Percentiles rank a stretch among this genome's conserved stretches.
phyloP scores from a whole-genome alignment of 768 basidiomycete genomes.

The Kwoniella pini region DNA sequence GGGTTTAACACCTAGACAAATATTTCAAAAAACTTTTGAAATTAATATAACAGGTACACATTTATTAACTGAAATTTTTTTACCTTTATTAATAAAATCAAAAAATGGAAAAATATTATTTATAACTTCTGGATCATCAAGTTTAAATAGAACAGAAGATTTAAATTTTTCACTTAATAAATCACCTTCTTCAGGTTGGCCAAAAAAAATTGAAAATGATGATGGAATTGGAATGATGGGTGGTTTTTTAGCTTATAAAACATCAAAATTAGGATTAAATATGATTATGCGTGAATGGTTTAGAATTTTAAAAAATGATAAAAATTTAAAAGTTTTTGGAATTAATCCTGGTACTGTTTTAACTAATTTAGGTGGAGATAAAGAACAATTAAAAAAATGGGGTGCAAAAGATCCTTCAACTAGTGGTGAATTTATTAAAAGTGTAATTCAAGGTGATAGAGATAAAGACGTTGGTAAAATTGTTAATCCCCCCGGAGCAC shows the following conservation, averaged over 20 bases:
- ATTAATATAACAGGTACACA: not conserved
- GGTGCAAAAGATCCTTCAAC: conserved; percentile 17
- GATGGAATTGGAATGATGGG: not conserved
- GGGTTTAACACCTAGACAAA: not conserved
- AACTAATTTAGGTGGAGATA: conserved; percentile 18
- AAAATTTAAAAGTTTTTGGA: conserved; percentile 7
- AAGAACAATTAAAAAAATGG: conserved; percentile 5
- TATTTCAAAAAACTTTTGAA: not conserved
- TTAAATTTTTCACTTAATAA: not conserved
- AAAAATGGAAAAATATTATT: not conserved
- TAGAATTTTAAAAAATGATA: conserved; percentile 5
- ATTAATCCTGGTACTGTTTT: conserved; percentile 25
- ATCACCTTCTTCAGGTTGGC: conserved; percentile 13
- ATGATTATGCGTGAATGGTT: conserved; percentile 15
- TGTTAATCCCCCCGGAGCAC: not conserved
- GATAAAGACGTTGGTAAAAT: conserved; percentile 20
- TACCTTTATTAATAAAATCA: not conserved
- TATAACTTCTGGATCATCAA: conserved; percentile 1
- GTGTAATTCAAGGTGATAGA: conserved; percentile 24
- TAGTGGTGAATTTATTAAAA: conserved; percentile 20
- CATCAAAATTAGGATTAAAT: conserved; percentile 3
- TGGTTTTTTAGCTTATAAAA: conserved; percentile 2
- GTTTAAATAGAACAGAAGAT: not conserved
- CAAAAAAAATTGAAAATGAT: not conserved
- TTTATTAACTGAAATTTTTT: not conserved